Evolutionary conservation across 768 basidiomycete species (phyloP), one percentile per base, ranked within the genome.

Genomic region (Pulveroboletus sp.): DNA sequence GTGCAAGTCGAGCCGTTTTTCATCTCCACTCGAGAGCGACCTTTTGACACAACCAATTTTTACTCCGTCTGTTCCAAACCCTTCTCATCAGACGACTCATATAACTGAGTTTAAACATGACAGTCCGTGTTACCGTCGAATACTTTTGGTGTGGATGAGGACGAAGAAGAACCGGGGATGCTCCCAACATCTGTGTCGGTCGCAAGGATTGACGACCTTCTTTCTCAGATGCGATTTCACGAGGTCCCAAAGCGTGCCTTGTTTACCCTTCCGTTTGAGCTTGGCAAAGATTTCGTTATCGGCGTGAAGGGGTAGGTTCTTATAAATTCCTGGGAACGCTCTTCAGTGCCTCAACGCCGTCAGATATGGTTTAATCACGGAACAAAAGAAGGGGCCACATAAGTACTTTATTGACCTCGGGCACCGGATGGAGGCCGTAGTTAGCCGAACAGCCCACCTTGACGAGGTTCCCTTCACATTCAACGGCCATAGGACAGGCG

Each of bases 1-100:
- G 83, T 86, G 17, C 77, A 77, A 6, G 74, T 96, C 37, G 88
- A 92, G 54, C 91, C 93, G 0, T 96, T 95, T 69, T 94, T 96
- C 69, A 90, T 97, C 46, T 81, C 81, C 47, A 80, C 79, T 0
- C 67, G 75, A 4, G 78, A 81, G 5, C 82, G 79, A 39, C 73
- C 77, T 0, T 97, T 96, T 53, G 81, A 89, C 44, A 62, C 82
- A 5, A 69, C 76, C 21, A 89, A 81, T 50, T 93, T 93, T 66
- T 95, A 89, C 65, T 81, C 84, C 8, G 91, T 92, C 51, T 46
- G 82, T 67, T 35, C 43, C 43, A 30, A 28, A 41, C 8, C 39
- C 1, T 36, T 42, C 14, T 35, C 1, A 27, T 17, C 11, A 18
- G n/a, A 17, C 30, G 30, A 39, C 5, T 17, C 32, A 37, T 40